A percentile compares a stretch with the other conserved stretches of the same genome.
phyloP scores from a whole-genome alignment of 805 yeast genomes.

The Yamadazyma olivae region DNA sequence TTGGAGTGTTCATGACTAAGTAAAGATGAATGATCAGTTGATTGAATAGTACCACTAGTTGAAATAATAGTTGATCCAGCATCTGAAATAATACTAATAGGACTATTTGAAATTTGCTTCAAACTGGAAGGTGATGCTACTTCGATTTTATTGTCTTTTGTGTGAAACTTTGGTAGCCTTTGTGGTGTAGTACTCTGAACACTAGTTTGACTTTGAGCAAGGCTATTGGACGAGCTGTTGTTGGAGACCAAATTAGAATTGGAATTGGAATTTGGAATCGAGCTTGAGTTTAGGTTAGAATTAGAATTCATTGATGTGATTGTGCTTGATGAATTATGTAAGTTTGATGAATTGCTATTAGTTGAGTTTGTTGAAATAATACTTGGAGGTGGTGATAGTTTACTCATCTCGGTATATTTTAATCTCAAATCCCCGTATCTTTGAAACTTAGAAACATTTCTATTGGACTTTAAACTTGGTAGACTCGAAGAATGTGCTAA shows the following conservation, averaged over 20 bases:
- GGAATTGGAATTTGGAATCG: background rate
- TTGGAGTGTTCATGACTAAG: conserved; percentile 14
- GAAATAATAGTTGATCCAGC: conserved; percentile 27
- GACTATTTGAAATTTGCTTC: conserved; percentile 20
- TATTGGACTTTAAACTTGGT: conserved; percentile 18
- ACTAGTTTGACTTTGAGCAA: background rate
- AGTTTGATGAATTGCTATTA: background rate
- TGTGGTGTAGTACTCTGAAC: background rate
- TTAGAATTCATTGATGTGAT: background rate
- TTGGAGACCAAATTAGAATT: background rate
- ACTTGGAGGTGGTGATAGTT: conserved; percentile 12
- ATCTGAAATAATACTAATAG: conserved; percentile 25
- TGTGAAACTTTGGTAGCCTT: conserved; percentile 3
- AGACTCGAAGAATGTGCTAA: conserved; percentile 26
- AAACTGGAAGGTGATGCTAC: conserved; percentile 10
- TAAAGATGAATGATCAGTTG: conserved; percentile 27
- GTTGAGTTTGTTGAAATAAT: conserved; percentile 1
- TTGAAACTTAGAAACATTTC: conserved; percentile 5
- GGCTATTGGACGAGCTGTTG: background rate
- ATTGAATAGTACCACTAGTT: conserved; percentile 24
- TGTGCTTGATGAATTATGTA: background rate
- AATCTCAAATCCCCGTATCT: conserved; percentile 11
- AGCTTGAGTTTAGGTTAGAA: background rate
- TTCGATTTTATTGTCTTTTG: conserved; percentile 11
- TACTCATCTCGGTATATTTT: conserved; percentile 6